Conservation (phyloP, 768 basidiomycete species). For the Tricholomella constricta region DNA sequence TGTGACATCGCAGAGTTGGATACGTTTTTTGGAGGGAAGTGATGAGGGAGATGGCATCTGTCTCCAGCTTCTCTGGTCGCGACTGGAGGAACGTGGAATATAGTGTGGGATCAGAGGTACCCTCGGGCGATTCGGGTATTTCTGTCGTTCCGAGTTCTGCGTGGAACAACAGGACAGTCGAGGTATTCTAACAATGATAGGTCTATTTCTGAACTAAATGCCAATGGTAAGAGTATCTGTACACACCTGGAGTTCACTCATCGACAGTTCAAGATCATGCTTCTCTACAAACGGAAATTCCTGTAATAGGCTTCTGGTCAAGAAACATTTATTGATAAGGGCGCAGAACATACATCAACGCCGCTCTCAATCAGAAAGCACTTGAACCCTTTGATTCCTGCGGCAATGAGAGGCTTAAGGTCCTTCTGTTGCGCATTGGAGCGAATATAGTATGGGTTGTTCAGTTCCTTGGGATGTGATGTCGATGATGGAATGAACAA, state of each 20-base stretch:
- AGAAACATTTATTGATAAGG: constrained; percentile 8
- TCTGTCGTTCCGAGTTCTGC: constrained; percentile 69
- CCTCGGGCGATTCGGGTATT: constrained; percentile 9
- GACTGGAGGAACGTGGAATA: constrained; percentile 88
- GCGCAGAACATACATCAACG: constrained; percentile 67
- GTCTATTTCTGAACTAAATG: constrained; percentile 3
- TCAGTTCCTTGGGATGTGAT: not conserved
- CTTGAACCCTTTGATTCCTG: constrained; percentile 94
- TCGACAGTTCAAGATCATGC: constrained; percentile 64
- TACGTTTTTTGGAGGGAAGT: constrained; percentile 59
- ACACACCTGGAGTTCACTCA: constrained; percentile 72
- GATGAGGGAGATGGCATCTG: constrained; percentile 79
- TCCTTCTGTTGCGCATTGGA: constrained; percentile 49
- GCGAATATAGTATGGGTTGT: not conserved
- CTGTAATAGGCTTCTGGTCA: constrained; percentile 39
- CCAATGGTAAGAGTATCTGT: constrained; percentile 4
- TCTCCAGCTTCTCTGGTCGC: constrained; percentile 79
- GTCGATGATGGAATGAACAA: constrained; percentile 25
- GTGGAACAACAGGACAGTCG: constrained; percentile 85
- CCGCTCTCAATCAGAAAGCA: constrained; percentile 97
- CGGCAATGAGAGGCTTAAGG: constrained; percentile 70
- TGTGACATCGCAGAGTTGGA: constrained; percentile 80
- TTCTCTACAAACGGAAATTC: constrained; percentile 91
- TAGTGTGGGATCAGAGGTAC: constrained; percentile 41
- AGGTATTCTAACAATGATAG: constrained; percentile 47